Conservation (phyloP, 73 alveolate genomes). For the Paramecium biaurelia region DNA sequence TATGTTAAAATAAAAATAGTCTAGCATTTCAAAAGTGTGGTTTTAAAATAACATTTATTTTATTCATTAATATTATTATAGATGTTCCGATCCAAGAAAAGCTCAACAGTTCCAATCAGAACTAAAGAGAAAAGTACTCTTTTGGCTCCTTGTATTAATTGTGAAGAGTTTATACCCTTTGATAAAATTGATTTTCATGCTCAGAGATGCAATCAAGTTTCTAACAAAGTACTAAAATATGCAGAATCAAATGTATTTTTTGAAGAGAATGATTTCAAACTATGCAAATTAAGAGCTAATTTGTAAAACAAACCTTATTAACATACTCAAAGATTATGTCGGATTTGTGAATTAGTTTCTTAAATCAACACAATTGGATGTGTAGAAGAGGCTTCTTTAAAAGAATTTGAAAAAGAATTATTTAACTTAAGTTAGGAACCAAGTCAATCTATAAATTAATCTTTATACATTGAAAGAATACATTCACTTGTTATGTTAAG, state of each 20-base stretch:
- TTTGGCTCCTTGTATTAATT: slow-evolving; percentile 36
- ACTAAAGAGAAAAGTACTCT: neutral
- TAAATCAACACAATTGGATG: neutral
- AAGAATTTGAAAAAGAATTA: neutral
- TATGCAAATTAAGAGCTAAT: neutral
- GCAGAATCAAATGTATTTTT: neutral
- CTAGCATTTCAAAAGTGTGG: neutral
- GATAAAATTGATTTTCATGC: slow-evolving; percentile 14
- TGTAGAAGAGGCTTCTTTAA: neutral
- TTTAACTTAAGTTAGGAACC: neutral
- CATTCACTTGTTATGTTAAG: slow-evolving; percentile 20
- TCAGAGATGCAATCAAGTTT: neutral
- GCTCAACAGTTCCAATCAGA: neutral
- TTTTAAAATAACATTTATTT: neutral
- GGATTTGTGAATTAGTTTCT: neutral
- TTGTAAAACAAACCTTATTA: neutral
- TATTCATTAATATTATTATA: neutral
- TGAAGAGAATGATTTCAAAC: slow-evolving; percentile 45
- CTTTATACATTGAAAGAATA: slow-evolving; percentile 10
- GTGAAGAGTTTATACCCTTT: slow-evolving; percentile 4
- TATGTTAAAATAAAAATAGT: neutral
- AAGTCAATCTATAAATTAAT: neutral
- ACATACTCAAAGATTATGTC: neutral
- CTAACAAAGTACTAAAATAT: neutral
- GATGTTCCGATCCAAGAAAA: neutral